Base-by-base conservation (phyloP, 805 yeast genomes). In the Wickerhamomyces chaumierensis region DNA sequence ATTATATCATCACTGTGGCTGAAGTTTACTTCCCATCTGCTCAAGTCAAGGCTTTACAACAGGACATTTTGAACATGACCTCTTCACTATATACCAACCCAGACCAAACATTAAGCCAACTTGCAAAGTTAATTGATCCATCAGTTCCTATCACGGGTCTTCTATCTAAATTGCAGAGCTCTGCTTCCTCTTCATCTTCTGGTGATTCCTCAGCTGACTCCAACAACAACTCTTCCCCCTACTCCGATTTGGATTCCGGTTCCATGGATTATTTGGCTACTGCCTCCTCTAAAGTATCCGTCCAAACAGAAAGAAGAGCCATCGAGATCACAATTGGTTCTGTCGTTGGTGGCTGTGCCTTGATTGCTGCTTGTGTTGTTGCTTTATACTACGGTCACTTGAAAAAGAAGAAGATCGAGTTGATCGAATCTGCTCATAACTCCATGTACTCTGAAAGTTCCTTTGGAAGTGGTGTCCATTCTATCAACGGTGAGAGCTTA, bases 291-390 rank as follows among this genome's bases (percentile, higher is more conserved):
- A 11, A 31, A 5, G 7, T 35, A 2, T 14, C 32, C n/a, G 16
- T 43, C 2, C 15, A 42, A 12, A 36, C 27, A 20, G 62, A 61
- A 42, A 61, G 63, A 35, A 69, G 69, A 44, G 69, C 84, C 18
- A 79, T 82, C 19, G 95, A 94, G 29, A 73, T 87, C 38, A 78
- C 90, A 13, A 69, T 85, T 32, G 96, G 96, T 35, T 77, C 94
- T 6, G 77, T 84, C 23, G 75, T 73, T 13, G 96, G 96, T 39
- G 79, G 84, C 35, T 63, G 72, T 7, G 62, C 73, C 9, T 82
- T 83, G 55, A 71, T 83, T 52, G 65, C 74, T 0, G 60, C 73
- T 17, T 69, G 86, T 66, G 63, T 76, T 39, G 52, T 77, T 31
- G 62, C 73, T 45, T 71, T 73, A 53, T 68, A 71, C 53, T 62